Evolutionary conservation across 371 early-diverging fungal genomes (phyloP).

Genomic region (Syncephalastrum monosporum): DNA sequence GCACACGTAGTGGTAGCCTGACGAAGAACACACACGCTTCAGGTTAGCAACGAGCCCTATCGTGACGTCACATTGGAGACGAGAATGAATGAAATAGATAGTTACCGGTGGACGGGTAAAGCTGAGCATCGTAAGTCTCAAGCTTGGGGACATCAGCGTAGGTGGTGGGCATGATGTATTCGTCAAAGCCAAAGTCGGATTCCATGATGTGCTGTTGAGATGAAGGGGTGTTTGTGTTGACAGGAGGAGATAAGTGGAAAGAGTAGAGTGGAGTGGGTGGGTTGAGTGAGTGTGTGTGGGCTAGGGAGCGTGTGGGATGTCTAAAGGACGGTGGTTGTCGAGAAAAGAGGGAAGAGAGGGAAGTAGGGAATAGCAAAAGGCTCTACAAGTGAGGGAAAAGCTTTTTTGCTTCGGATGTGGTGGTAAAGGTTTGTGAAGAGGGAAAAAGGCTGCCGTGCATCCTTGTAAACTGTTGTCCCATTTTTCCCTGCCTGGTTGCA

Average conservation of each 20-base stretch:
- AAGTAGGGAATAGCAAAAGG: constrained; percentile 1
- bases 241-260: not conserved
- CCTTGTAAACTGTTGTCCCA: too few relatives aligned
- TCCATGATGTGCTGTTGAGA: constrained; percentile 17
- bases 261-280: not conserved
- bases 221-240: not conserved
- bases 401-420: not conserved
- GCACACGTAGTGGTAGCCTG: constrained; percentile 13
- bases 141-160: constrained; percentile 35
- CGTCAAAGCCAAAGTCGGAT: constrained; percentile 47
- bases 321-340: constrained; percentile 1
- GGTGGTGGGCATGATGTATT: constrained; percentile 47
- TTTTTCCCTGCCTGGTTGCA: too few relatives aligned
- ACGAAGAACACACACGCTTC: not conserved
- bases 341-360: not conserved
- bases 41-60: not conserved
- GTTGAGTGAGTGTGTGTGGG: not conserved
- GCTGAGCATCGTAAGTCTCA: constrained; percentile 39
- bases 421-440: constrained; percentile 5
- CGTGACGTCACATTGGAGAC: constrained; percentile 8
- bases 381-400: constrained; percentile 1
- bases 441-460: constrained; percentile 1
- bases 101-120: constrained; percentile 40
- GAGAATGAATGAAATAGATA: not conserved
- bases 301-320: constrained; percentile 1